These are phyloP conservation scores for Ascochyta fabae DNA, from an alignment of 2,329 filamentous ascomycete species.

Conservation along the genomic window DNA sequence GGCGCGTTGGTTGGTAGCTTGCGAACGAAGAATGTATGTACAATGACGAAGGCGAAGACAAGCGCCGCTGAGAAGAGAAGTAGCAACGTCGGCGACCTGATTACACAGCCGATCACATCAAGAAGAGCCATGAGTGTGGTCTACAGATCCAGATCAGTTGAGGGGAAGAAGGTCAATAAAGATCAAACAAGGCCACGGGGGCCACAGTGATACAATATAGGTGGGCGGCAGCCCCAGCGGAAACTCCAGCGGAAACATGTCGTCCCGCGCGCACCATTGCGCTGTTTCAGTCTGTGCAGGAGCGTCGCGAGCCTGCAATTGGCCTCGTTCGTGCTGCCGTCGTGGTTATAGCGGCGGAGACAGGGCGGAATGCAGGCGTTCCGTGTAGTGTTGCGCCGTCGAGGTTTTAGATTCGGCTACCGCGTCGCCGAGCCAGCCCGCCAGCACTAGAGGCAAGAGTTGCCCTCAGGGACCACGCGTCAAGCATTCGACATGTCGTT, in stretches of 20 bases:
- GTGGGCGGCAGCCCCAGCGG: background rate
- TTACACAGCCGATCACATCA: conserved; percentile 5
- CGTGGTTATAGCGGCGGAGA: conserved; percentile 4
- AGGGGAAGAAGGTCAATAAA: background rate
- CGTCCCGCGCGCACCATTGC: conserved; percentile 2
- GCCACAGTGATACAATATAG: conserved; percentile 4
- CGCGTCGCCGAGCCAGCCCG: conserved; percentile 5
- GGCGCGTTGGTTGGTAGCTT: conserved; percentile 32
- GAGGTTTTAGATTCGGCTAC: conserved; percentile 9
- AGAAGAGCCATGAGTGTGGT: conserved; percentile 18
- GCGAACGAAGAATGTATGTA: conserved; percentile 27
- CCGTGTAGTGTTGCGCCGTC: conserved; percentile 10
- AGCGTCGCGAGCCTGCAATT: conserved; percentile 8
- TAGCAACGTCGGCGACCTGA: conserved; percentile 15
- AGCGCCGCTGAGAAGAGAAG: conserved; percentile 20
- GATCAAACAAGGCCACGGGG: background rate
- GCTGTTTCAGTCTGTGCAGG: conserved; percentile 9
- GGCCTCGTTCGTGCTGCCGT: conserved; percentile 1
- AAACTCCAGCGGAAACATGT: conserved; percentile 12
- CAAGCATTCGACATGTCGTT: background rate
- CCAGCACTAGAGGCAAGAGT: background rate
- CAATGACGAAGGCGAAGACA: conserved; percentile 16
- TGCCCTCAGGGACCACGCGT: conserved; percentile 4
- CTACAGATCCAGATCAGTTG: background rate
- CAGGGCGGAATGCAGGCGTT: conserved; percentile 10